Evolutionary conservation across 139 green algal species (phyloP), one percentile per base, ranked within the genome.

Genomic region (Chlorella sorokiniana): DNA sequence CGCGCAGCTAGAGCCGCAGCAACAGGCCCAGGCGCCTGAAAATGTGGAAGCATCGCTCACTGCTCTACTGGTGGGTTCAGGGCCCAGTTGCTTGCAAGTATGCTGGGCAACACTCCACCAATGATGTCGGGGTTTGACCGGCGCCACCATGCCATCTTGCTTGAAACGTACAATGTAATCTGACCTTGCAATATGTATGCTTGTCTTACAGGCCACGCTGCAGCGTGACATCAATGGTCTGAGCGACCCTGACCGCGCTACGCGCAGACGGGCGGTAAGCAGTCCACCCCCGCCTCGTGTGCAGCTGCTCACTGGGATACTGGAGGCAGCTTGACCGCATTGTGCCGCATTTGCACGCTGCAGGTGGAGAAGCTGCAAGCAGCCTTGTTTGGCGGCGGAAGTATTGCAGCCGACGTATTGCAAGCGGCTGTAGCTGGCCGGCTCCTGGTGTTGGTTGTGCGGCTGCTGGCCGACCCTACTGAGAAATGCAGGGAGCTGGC

Each of bases 221-320:
- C 93, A 95, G 83, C 86, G 93, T 2, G 84, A 91, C 40, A 82
- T 96, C 69, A 95, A 96, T 73, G 94, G 93, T 84, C 59, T 96
- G 35, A 85, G 84, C n/a, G 93, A 96, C 59, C 86, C 89, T 33
- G 91, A 96, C 77, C 81, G 92, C 27, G 59, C 16, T 37, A 86
- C 82, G 0, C 83, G 93, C 16, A 78, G 81, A 29, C 71, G 75
- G 31, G 89, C 92, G 56, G 81, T 89, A 41, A 37, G 33, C 33
- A 31, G 27, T 70, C 11, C 63, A 20, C 29, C 31, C 33, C 63
- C 67, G 11, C 3, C 38, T 31, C 38, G 9, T 35, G 14, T 31
- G 4, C 37, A n/a, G 35, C 67, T 73, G 37, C 6, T 70, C 35
- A 22, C 77, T 45, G 3, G 56, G 20, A 65, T n/a, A 64, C 38